phyloP scores from a whole-genome alignment of 805 yeast species.

The Scheffersomyces lignosus region DNA sequence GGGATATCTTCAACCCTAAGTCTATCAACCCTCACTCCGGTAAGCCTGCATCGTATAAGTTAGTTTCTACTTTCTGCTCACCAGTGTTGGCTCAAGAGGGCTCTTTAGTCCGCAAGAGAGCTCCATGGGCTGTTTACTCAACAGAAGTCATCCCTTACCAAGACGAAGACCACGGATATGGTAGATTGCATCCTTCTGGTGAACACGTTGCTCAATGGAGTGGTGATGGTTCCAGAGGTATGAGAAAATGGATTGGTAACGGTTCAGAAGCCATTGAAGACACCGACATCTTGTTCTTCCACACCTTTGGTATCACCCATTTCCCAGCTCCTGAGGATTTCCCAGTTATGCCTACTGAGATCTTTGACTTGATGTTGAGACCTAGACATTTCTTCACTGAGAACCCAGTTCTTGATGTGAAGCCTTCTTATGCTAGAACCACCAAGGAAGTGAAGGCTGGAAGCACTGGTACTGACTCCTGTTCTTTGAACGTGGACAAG shows the following conservation, averaged over 20 bases:
- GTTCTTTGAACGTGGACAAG: slow-evolving; percentile 41
- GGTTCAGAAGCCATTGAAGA: slow-evolving; percentile 57
- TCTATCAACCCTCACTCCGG: slow-evolving; percentile 67
- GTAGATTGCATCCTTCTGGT: slow-evolving; percentile 78
- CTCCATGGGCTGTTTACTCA: slow-evolving; percentile 73
- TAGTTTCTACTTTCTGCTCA: slow-evolving; percentile 74
- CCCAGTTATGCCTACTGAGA: slow-evolving; percentile 89
- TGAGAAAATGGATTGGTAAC: slow-evolving; percentile 68
- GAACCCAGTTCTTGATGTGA: slow-evolving; percentile 75
- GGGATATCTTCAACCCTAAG: slow-evolving; percentile 77
- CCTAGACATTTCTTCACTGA: slow-evolving; percentile 79
- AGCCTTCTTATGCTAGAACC: slow-evolving; percentile 54
- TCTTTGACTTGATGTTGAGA: slow-evolving; percentile 69
- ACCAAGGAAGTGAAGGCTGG: slow-evolving; percentile 43
- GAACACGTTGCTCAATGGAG: slow-evolving; percentile 74
- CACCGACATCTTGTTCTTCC: slow-evolving; percentile 74
- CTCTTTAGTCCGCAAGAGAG: slow-evolving; percentile 75
- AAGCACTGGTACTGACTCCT: slow-evolving; percentile 32
- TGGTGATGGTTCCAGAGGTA: slow-evolving; percentile 66
- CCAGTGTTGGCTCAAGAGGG: slow-evolving; percentile 73
- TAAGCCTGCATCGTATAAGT: slow-evolving; percentile 73
- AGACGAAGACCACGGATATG: slow-evolving; percentile 51
- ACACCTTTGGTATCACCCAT: slow-evolving; percentile 82
- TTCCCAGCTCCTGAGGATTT: slow-evolving; percentile 89
- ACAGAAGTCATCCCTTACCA: slow-evolving; percentile 70